These are phyloP conservation scores for Ceriops tagal DNA, from an alignment of 345 rosid genomes.

Conservation along the genomic window DNA sequence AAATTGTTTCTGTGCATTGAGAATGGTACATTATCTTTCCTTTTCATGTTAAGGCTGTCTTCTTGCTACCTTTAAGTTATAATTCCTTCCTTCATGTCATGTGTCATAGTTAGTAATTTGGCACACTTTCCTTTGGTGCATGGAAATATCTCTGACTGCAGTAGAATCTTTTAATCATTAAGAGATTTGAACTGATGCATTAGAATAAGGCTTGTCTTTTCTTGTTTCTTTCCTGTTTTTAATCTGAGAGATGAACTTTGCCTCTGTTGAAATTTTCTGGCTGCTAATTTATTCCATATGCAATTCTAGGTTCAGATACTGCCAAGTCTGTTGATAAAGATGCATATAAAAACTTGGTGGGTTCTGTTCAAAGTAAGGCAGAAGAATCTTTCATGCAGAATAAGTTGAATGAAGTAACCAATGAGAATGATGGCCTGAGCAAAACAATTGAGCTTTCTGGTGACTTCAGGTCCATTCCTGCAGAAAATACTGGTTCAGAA, in stretches of 20 bases:
- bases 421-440: constrained; percentile 5
- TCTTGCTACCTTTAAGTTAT: too few species aligned
- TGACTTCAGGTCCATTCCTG: constrained; percentile 29
- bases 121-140: neutral
- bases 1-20: too few species aligned
- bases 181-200: neutral
- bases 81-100: neutral
- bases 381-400: constrained; percentile 16
- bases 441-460: constrained; percentile 29
- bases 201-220: neutral
- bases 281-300: neutral
- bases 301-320: constrained; percentile 6
- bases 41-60: too few species aligned
- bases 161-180: neutral
- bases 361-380: constrained; percentile 14
- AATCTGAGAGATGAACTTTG: too few species aligned
- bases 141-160: neutral
- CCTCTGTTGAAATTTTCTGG: too few species aligned
- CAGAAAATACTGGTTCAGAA: constrained; percentile 32
- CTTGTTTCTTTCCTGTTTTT: neutral
- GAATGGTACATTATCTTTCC: too few species aligned
- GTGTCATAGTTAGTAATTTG: neutral
- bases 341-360: constrained; percentile 6
- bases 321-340: constrained; percentile 10
- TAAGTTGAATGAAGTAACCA: constrained; percentile 20